Conservation (phyloP, 2,329 filamentous ascomycete species). For the Emergomyces orientalis region DNA sequence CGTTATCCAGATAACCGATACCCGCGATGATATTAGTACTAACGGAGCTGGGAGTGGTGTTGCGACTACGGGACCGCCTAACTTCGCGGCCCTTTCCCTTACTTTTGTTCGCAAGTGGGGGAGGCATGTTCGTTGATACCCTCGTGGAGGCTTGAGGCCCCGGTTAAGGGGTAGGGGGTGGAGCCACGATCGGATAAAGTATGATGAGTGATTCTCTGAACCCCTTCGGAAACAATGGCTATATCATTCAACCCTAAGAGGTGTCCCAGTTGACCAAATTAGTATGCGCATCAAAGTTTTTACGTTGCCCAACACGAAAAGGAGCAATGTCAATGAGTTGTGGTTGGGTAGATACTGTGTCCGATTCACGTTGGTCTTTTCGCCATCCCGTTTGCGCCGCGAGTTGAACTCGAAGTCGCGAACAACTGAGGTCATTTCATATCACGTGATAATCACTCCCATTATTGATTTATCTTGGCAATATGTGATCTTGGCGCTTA, state of each 20-base stretch:
- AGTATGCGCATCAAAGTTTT: not conserved
- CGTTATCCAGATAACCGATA: slow-evolving; percentile 46
- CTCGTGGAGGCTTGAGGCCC: not conserved
- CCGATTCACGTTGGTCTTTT: not conserved
- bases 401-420: not conserved
- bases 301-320: not conserved
- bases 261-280: not conserved
- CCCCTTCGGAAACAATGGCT: not conserved
- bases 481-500: too few relatives aligned
- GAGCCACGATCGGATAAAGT: not conserved
- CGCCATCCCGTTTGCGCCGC: not conserved
- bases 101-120: slow-evolving; percentile 35
- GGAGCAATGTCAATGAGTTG: not conserved
- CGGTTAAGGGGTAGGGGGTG: not conserved
- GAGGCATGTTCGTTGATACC: slow-evolving; percentile 29
- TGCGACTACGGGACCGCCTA: slow-evolving; percentile 50
- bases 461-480: too few relatives aligned
- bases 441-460: not conserved
- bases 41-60: slow-evolving; percentile 53
- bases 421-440: not conserved
- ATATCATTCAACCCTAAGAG: not conserved
- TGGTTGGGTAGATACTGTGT: not conserved
- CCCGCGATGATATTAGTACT: slow-evolving; percentile 36
- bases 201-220: not conserved
- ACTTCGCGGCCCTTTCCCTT: slow-evolving; percentile 48